Evolutionary conservation across 2,329 filamentous ascomycete genomes (phyloP).

Genomic region (Pseudofabraea citricarpa): DNA sequence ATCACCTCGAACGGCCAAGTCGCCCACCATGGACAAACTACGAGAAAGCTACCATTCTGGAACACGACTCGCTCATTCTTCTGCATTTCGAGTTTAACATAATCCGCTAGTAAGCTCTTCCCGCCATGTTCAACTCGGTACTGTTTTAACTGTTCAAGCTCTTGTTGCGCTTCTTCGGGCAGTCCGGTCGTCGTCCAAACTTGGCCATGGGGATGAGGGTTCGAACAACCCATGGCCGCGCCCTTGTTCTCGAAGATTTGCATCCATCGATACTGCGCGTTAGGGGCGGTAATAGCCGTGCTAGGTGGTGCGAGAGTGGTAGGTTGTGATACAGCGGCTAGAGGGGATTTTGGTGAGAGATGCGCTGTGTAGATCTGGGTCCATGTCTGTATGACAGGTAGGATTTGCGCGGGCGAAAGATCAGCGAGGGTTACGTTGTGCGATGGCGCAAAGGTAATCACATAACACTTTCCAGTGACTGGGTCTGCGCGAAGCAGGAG

Average conservation of each 20-base stretch:
- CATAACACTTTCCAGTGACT: conserved; percentile 94
- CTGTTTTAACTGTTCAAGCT: conserved; percentile 72
- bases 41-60: conserved; percentile 78
- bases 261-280: conserved; percentile 88
- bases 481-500: conserved; percentile 76
- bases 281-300: conserved; percentile 47
- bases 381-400: conserved; percentile 86
- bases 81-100: conserved; percentile 74
- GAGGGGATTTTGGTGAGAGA: conserved; percentile 68
- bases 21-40: conserved; percentile 96
- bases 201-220: conserved; percentile 95
- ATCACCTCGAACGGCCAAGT: conserved; percentile 96
- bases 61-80: conserved; percentile 85
- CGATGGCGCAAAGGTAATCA: conserved; percentile 86
- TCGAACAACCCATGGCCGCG: conserved; percentile 95
- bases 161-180: conserved; percentile 81
- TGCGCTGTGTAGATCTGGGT: conserved; percentile 83
- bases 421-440: conserved; percentile 93
- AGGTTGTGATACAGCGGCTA: conserved; percentile 35
- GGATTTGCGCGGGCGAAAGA: conserved; percentile 69
- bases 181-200: conserved; percentile 90
- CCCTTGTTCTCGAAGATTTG: conserved; percentile 99
- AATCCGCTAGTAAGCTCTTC: conserved; percentile 77
- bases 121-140: conserved; percentile 72
- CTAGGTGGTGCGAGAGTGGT: conserved; percentile 35